Evolutionary conservation across 345 rosid species (phyloP), one percentile per base, ranked within the genome.

Genomic region (Citrus glauca): DNA sequence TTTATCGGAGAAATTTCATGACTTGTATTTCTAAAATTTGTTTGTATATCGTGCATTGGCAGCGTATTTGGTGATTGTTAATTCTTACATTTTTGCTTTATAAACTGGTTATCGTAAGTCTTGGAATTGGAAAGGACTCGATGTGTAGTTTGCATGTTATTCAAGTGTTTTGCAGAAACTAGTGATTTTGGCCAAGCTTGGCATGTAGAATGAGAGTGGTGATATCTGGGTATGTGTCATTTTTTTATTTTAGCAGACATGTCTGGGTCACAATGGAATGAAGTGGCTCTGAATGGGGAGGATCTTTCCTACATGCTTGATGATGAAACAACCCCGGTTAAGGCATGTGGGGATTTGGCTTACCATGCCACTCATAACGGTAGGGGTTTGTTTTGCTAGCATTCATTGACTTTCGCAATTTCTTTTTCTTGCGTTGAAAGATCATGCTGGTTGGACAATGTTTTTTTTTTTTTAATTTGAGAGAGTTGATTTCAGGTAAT

Each of bases 321-420:
- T 83, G 94, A 91, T 68, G 93, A 83, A 82, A 82, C 93, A 65
- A 97, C 98, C n/a, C 98, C 99, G 0, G 86, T 90, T 67, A 97
- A 90, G 90, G 97, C 90, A 13, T 97, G 98, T 77, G 91, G 87
- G 69, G 93, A 91, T 82, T 82, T 91, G 84, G 85, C 88, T 75
- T 90, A 88, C 80, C 85, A 87, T 82, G 87, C 80, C 79, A 80
- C 82, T 30, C 76, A 83, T 61, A 80, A 76, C 79, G 87, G 90
- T 90, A 85, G 71, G 74, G 66, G 70, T 53, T 57, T 77, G 25
- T 72, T 72, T 73, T 55, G 28, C 70, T 24, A 5, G 63, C 40
- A 66, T 14, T 14, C 28, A 59, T 22, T 6, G 20, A 50, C 66
- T 16, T 32, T 65, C 37, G 11, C 1, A 2, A 9, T 48, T 80